A percentile compares a stretch with the other conserved stretches of the same genome.
phyloP scores from a whole-genome alignment of 441 rosid species.

The Arabidopsis lyrata region DNA sequence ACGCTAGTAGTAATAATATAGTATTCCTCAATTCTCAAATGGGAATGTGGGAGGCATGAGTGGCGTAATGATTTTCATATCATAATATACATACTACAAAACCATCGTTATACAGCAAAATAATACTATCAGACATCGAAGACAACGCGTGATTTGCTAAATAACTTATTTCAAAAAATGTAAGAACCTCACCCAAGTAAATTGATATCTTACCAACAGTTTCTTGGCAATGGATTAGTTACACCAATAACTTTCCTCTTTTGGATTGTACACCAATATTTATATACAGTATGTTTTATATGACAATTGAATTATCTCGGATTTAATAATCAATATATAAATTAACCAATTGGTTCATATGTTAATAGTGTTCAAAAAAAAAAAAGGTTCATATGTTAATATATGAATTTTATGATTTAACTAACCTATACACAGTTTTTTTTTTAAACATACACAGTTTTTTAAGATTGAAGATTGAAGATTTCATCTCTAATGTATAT shows the following conservation, averaged over 20 bases:
- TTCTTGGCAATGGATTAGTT: not conserved
- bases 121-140: constrained; percentile 6
- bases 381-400: not conserved
- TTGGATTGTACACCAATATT: not conserved
- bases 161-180: not conserved
- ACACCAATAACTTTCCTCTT: not conserved
- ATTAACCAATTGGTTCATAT: not conserved
- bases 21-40: constrained; percentile 28
- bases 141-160: constrained; percentile 20
- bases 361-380: too few species aligned
- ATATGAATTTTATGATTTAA: not conserved
- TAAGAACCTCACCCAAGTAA: constrained; percentile 13
- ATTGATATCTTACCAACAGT: constrained; percentile 1
- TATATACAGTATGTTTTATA: not conserved
- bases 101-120: constrained; percentile 5
- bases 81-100: constrained; percentile 13
- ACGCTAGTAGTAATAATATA: constrained; percentile 36
- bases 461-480: not conserved
- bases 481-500: not conserved
- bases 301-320: not conserved
- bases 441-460: too few species aligned
- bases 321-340: not conserved
- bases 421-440: not conserved
- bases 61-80: constrained; percentile 44
- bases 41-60: constrained; percentile 49